phyloP scores from a whole-genome alignment of 2,329 filamentous ascomycete species.

The Metarhizium humberi region DNA sequence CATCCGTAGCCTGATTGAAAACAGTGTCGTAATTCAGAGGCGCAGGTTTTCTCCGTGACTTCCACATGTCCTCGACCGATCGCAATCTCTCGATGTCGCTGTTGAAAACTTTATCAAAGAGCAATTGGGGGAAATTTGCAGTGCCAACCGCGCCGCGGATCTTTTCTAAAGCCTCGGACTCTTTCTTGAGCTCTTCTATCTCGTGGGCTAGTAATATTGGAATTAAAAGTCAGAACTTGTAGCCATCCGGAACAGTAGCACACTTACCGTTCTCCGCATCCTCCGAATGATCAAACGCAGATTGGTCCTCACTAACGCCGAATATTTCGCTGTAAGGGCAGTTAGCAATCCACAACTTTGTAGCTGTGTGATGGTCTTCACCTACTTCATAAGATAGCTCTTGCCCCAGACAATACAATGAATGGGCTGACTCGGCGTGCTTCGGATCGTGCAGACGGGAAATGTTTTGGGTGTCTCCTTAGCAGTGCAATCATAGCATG shows the following conservation, averaged over 20 bases:
- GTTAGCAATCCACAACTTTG: background rate
- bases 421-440: slow-evolving; percentile 90
- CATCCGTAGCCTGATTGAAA: slow-evolving; percentile 38
- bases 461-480: slow-evolving; percentile 91
- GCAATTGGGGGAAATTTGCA: slow-evolving; percentile 62
- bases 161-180: slow-evolving; percentile 72
- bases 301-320: slow-evolving; percentile 79
- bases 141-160: slow-evolving; percentile 78
- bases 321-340: slow-evolving; percentile 58
- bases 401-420: slow-evolving; percentile 99
- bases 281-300: slow-evolving; percentile 68
- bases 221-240: background rate
- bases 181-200: slow-evolving; percentile 77
- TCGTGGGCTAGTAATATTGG: slow-evolving; percentile 47
- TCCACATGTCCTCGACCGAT: slow-evolving; percentile 96
- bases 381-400: slow-evolving; percentile 77
- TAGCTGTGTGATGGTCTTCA: background rate
- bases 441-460: slow-evolving; percentile 93
- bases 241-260: background rate
- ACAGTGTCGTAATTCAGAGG: slow-evolving; percentile 61
- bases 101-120: slow-evolving; percentile 91
- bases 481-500: slow-evolving; percentile 90
- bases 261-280: slow-evolving; percentile 66
- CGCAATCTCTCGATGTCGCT: slow-evolving; percentile 73
- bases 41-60: slow-evolving; percentile 64